Conservation (phyloP, 306 rosid genomes). For the Macrotyloma uniflorum region DNA sequence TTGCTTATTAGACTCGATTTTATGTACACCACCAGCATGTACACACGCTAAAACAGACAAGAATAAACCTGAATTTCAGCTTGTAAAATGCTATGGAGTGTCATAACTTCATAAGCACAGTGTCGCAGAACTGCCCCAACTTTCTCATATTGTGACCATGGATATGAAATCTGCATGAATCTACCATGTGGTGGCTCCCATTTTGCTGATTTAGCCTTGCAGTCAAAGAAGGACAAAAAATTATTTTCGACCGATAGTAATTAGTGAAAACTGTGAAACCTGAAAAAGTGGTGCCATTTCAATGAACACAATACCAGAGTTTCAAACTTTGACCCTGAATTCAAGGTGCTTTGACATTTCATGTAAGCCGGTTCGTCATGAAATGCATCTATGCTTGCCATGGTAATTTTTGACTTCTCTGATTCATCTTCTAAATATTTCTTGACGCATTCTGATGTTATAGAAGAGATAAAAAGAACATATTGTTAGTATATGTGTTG, state of each 20-base stretch:
- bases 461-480: not conserved
- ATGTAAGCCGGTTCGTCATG: slow-evolving; percentile 65
- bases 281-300: not conserved
- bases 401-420: slow-evolving; percentile 45
- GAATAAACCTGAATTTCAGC: slow-evolving; percentile 74
- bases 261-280: not conserved
- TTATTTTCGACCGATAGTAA: not conserved
- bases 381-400: slow-evolving; percentile 63
- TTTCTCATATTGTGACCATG: slow-evolving; percentile 72
- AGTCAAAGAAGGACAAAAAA: not conserved
- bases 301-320: slow-evolving; percentile 49
- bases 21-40: not conserved
- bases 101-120: slow-evolving; percentile 81
- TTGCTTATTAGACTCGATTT: no score
- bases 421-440: slow-evolving; percentile 64
- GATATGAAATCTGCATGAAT: slow-evolving; percentile 69
- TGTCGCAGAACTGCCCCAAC: slow-evolving; percentile 69
- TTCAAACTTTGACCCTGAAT: slow-evolving; percentile 67
- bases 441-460: slow-evolving; percentile 59
- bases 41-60: not conserved
- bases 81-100: slow-evolving; percentile 75
- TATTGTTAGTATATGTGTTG: not conserved
- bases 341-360: slow-evolving; percentile 62
- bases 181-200: slow-evolving; percentile 92
- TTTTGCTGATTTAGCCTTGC: slow-evolving; percentile 72